Base-by-base conservation (phyloP, 192 early-diverging fungal species). In the Phycomyces blakesleeanus region DNA sequence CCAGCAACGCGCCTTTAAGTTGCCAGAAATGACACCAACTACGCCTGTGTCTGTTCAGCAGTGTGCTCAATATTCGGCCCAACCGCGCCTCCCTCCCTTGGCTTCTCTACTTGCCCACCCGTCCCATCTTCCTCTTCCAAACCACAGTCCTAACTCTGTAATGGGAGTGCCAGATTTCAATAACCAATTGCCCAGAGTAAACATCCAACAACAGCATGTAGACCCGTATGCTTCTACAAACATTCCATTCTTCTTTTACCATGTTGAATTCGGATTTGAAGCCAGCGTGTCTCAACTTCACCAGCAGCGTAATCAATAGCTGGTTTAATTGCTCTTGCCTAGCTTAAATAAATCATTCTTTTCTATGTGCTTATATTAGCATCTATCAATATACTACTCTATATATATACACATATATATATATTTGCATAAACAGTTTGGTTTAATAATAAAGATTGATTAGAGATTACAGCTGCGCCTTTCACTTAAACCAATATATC, bases 181-280 rank as follows among this genome's bases (percentile, higher is more conserved):
- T 10, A 14, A 21, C 40, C 57, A 25, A 44, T 44, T 59, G 21
- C 57, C 57, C 9, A 29, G 22, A 39, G 40, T 59, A 34, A 34
- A 34, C 29, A 34, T 34, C 3, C 29, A 34, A 34, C 29, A 34
- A 34, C 29, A 34, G 7, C 29, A 2, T 20, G 14, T 37, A 21
- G n/a, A 27, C 16, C 9, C 29, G 5, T 20, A 20, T 2, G 21
- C 1, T 24, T 7, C 21, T 16, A 24, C 4, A 11, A 15, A 56
- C 8, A 56, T 65, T 11, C 55, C 63, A 4, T 65, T 54, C 24
- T 65, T 50, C n/a, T 65, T 27, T 39, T 54, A 65, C 47, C 63
- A 65, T 42, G 25, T 10, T 24, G 38, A 57, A n/a, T 65, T 65
- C 39, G 63, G 63, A 16, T 56, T 65, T n/a, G 63, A 65, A 34